Base-by-base conservation (phyloP, 257 asterid species). In the Solanum phureja region DNA sequence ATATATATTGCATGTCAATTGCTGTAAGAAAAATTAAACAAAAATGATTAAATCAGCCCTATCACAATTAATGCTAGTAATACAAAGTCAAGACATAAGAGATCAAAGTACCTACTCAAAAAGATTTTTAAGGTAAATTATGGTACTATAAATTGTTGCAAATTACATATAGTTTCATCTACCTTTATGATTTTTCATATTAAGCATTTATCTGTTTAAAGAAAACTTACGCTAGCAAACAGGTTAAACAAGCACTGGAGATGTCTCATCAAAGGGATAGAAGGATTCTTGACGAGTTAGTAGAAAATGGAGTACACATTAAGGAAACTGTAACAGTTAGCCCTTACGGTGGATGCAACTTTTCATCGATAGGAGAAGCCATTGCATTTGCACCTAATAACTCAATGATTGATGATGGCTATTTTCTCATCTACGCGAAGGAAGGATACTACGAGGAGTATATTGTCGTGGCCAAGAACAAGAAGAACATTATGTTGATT, bases 401-500 rank as follows among this genome's bases (percentile, higher is more conserved):
- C 33, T 75, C 92, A 1, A 49, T 11, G 49, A 58, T 89, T 8
- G 89, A 71, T 4, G 90, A 90, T 56, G 94, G 94, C 16, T 92
- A 92, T 69, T 92, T 91, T 66, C 40, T 91, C 79, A 91, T 91
- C 56, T 79, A 89, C 87, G 90, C 83, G 1, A 87, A 72, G 83
- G 90, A 91, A 90, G 94, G 94, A 24, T 89, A 88, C 81, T 92
- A 92, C 60, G 90, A 92, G 56, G 94, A 92, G 87, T 89, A 92
- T 19, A 89, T 90, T 37, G 88, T 90, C 34, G 89, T 92, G 35
- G 87, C 90, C 3, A 87, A 90, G 31, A 40, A 89, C 89, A 90
- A 91, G 92, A 91, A 87, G 58, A 75, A 86, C 42, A 44, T 86
- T 37, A 86, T 89, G 89, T 62, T 89, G 56, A 31, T 89, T 19